Evolutionary conservation across 257 asterid species (phyloP).

Genomic region (Rauvolfia tetraphylla): DNA sequence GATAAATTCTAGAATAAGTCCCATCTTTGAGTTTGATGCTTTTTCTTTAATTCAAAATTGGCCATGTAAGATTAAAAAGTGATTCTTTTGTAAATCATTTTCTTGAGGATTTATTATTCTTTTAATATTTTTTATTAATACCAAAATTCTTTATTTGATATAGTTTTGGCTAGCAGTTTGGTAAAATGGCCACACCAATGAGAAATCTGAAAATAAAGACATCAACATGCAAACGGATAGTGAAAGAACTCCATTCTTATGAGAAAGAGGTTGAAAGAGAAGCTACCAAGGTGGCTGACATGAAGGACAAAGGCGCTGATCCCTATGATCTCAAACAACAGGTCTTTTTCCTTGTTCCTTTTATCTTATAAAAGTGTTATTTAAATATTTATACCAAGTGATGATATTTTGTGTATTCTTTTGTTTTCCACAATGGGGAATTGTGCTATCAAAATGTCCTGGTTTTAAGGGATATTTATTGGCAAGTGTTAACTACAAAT

Average conservation of each 20-base stretch:
- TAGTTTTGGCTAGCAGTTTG: background rate
- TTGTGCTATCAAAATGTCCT: background rate
- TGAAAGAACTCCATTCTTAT: slow-evolving; percentile 78
- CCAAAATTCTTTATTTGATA: background rate
- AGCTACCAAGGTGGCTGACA: slow-evolving; percentile 77
- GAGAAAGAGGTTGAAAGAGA: slow-evolving; percentile 85
- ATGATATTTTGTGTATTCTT: no score
- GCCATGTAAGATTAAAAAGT: background rate
- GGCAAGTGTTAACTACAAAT: background rate
- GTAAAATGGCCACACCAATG: slow-evolving; percentile 7
- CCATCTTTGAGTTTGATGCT: background rate
- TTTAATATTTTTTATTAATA: no score
- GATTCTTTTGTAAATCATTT: background rate
- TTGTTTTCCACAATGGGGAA: background rate
- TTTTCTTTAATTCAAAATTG: no score
- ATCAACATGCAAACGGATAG: slow-evolving; percentile 73
- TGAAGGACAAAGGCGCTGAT: slow-evolving; percentile 81
- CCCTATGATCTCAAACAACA: slow-evolving; percentile 87
- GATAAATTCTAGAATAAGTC: background rate
- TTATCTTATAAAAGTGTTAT: background rate
- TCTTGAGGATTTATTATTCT: background rate
- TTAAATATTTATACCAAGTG: no score
- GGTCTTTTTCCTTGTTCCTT: slow-evolving; percentile 30
- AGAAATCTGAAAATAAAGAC: slow-evolving; percentile 84
- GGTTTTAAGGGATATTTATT: background rate